Conservation (phyloP, 2,329 filamentous ascomycete genomes). For the Penicillium sp. region DNA sequence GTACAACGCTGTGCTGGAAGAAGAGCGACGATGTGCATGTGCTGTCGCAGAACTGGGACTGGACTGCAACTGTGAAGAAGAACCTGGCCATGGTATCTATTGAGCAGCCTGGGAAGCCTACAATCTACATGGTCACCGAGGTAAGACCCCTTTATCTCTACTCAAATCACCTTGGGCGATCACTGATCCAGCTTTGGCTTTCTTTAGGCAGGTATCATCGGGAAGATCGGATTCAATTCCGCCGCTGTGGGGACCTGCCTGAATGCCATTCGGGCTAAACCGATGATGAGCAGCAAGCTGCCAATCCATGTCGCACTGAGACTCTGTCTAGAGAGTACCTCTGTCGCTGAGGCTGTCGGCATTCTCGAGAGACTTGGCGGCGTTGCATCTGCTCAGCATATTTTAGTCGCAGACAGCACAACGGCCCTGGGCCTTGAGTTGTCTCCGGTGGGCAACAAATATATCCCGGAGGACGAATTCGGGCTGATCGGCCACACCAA, state of each 20-base stretch:
- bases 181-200: background rate
- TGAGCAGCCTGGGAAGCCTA: constrained; percentile 49
- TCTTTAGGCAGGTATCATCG: constrained; percentile 57
- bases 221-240: constrained; percentile 68
- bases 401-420: constrained; percentile 55
- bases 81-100: constrained; percentile 59
- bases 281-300: constrained; percentile 55
- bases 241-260: constrained; percentile 62
- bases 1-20: constrained; percentile 59
- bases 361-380: constrained; percentile 53
- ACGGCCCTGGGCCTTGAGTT: constrained; percentile 35
- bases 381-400: constrained; percentile 60
- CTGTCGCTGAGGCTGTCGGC: constrained; percentile 51
- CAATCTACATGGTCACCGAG: constrained; percentile 60
- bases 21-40: constrained; percentile 42
- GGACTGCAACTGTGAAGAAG: constrained; percentile 55
- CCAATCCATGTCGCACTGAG: constrained; percentile 67
- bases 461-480: constrained; percentile 40
- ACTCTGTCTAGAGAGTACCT: constrained; percentile 57
- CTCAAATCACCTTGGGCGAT: background rate
- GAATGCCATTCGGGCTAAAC: constrained; percentile 63
- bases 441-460: constrained; percentile 35
- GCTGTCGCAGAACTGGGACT: constrained; percentile 64
- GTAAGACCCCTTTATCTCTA: constrained; percentile 15
- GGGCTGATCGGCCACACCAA: constrained; percentile 51